phyloP scores from a whole-genome alignment of 2,329 filamentous ascomycete species.

The Nemania sp. region DNA sequence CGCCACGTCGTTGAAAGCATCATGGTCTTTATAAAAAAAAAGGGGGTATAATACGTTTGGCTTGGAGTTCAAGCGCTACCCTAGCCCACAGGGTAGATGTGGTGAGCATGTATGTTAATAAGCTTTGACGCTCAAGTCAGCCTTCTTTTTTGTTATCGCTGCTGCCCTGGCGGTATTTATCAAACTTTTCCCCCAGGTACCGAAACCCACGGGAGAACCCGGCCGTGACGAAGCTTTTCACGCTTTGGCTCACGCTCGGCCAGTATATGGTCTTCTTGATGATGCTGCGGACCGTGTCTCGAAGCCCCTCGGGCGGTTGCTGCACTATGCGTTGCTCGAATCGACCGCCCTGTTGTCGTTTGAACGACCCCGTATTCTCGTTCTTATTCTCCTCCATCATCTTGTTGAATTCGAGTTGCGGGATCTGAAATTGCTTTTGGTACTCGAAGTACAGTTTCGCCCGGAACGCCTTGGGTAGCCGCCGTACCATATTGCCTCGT shows the following conservation, averaged over 20 bases:
- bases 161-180: conserved; percentile 61
- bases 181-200: conserved; percentile 82
- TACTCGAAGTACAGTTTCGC: conserved; percentile 93
- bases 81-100: background rate
- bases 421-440: conserved; percentile 86
- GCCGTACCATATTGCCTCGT: conserved; percentile 93
- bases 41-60: conserved; percentile 21
- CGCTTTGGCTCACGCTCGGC: conserved; percentile 85
- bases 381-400: conserved; percentile 81
- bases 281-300: conserved; percentile 70
- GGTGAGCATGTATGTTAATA: background rate
- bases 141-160: conserved; percentile 36
- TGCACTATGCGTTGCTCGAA: conserved; percentile 86
- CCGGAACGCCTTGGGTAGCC: conserved; percentile 84
- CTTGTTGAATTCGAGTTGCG: conserved; percentile 77
- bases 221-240: conserved; percentile 82
- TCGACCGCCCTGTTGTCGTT: conserved; percentile 74
- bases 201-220: conserved; percentile 71
- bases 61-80: too few relatives aligned
- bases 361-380: conserved; percentile 69
- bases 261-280: conserved; percentile 89
- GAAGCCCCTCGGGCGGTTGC: conserved; percentile 69
- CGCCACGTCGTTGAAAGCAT: background rate
- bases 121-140: conserved; percentile 26
- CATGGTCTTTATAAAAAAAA: conserved; percentile 7